Base-by-base conservation (phyloP, 768 basidiomycete species). In the Mycena galericulata region DNA sequence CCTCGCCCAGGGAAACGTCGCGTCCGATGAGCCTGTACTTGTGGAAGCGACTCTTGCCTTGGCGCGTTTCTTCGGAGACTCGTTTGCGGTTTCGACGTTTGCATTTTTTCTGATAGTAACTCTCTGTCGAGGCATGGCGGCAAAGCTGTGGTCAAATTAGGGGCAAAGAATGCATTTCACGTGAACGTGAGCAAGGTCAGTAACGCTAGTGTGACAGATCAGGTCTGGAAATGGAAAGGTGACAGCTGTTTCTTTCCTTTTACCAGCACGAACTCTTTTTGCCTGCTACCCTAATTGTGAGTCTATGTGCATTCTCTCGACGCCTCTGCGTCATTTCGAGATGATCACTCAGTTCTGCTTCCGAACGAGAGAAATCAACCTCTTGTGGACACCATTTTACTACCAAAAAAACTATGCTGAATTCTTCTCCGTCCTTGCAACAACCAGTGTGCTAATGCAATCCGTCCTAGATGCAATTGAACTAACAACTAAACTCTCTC, bases 341-440 rank as follows among this genome's bases (percentile, higher is more conserved):
- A 64, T 68, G 65, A 67, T 38, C 40, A 68, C 38, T 62, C 60
- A 68, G 67, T 68, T 68, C 67, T 68, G 67, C 67, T 68, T 62
- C 67, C 67, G 67, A 68, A 68, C 61, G 67, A 68, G 67, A 62
- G 60, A 27, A 68, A 66, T 59, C 63, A 67, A 62, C 61, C 67
- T 68, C 67, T 68, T 68, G 67, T 68, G 67, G 67, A 68, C 67
- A 68, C 34, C 60, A 58, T 8, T 17, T 49, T 26, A n/a, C n/a
- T 57, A 55, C 51, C 51, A 53, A 53, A 62, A 64, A 55, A 43
- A 68, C 56, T 22, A 57, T 49, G 62, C 67, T 68, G 67, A 68
- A 29, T 36, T 49, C 57, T 46, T 56, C 22, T 50, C 32, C n/a
- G 12, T 30, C 34, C 26, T 45, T 20, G 30, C 32, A 26, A 3